Percentiles rank a stretch among this genome's conserved stretches.
Evolutionary conservation across 305 asterid species (phyloP).

Genomic region (Salvia sclarea): DNA sequence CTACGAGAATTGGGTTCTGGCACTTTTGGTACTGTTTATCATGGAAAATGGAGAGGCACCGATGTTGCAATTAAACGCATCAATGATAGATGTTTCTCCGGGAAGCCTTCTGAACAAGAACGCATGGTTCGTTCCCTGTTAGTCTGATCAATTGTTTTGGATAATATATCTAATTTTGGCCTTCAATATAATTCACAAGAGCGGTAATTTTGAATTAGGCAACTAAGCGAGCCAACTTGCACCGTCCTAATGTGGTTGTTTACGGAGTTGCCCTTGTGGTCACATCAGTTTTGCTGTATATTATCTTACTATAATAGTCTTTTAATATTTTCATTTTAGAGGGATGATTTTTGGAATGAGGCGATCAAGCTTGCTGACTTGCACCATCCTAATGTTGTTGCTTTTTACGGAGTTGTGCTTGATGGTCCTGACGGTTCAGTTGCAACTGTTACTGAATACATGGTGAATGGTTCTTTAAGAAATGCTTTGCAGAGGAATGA

Average conservation of each 20-base stretch:
- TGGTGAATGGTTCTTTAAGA: slow-evolving; percentile 96
- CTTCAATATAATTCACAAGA: slow-evolving; percentile 35
- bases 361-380: slow-evolving; percentile 90
- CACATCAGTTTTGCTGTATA: slow-evolving; percentile 8
- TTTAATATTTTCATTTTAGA: slow-evolving; percentile 44
- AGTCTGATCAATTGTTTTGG: not conserved
- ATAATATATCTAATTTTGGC: slow-evolving; percentile 18
- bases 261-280: slow-evolving; percentile 87
- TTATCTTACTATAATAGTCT: not conserved
- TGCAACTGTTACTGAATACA: slow-evolving; percentile 95
- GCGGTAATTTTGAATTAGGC: slow-evolving; percentile 63
- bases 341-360: slow-evolving; percentile 98
- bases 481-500: slow-evolving; percentile 85
- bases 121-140: slow-evolving; percentile 73
- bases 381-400: slow-evolving; percentile 99
- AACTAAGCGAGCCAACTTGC: slow-evolving; percentile 67
- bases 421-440: slow-evolving; percentile 91
- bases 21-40: slow-evolving; percentile 97
- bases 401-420: slow-evolving; percentile 94
- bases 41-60: slow-evolving; percentile 99
- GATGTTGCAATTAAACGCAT: slow-evolving; percentile 97
- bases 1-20: slow-evolving; percentile 94
- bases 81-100: slow-evolving; percentile 83
- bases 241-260: slow-evolving; percentile 92
- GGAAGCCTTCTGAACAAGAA: slow-evolving; percentile 91